Conservation (phyloP, 257 asterid species). For the Jasminum sambac region DNA sequence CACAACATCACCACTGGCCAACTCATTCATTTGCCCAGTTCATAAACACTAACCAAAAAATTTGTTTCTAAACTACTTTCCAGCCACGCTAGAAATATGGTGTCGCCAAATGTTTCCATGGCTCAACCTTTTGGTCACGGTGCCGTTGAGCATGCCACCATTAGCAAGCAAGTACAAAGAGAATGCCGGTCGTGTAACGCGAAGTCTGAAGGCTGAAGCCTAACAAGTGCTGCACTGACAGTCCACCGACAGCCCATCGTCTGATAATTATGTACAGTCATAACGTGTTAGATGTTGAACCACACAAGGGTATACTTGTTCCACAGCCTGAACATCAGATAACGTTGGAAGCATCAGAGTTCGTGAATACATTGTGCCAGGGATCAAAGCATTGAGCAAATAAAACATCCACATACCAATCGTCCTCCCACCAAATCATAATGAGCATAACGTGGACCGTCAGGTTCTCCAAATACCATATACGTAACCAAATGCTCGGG, state of each 20-base stretch:
- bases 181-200: not conserved
- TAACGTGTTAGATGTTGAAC: slow-evolving; percentile 57
- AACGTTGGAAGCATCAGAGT: slow-evolving; percentile 14
- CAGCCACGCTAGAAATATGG: not conserved
- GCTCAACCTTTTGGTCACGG: slow-evolving; percentile 3
- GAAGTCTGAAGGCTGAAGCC: slow-evolving; percentile 9
- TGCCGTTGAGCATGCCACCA: slow-evolving; percentile 7
- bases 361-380: slow-evolving; percentile 6
- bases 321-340: slow-evolving; percentile 55
- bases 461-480: slow-evolving; percentile 70
- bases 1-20: too few species aligned
- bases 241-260: not conserved
- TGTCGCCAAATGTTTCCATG: not conserved
- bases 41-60: too few species aligned
- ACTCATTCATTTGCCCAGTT: too few species aligned
- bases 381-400: not conserved
- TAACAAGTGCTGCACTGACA: slow-evolving; percentile 12
- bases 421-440: slow-evolving; percentile 96
- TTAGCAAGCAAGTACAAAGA: slow-evolving; percentile 2
- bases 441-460: slow-evolving; percentile 97
- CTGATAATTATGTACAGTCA: slow-evolving; percentile 38
- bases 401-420: slow-evolving; percentile 47
- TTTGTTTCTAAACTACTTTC: too few species aligned
- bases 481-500: slow-evolving; percentile 76
- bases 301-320: slow-evolving; percentile 74